Base-by-base conservation (phyloP, 202 grass and related monocot species). In the Saccharum hybrid region DNA sequence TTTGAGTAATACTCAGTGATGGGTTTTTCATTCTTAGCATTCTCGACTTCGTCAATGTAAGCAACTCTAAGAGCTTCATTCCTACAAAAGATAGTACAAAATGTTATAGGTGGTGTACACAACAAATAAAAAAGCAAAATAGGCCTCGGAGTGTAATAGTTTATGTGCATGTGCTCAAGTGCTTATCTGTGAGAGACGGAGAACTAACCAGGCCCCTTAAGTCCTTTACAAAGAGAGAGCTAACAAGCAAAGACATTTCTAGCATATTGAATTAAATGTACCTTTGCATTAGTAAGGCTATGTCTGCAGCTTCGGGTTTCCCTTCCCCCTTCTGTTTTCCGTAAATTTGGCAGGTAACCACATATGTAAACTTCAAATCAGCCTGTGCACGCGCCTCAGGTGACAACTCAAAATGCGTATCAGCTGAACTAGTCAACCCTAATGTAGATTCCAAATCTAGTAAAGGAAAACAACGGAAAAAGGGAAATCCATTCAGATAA, bases 1-100 rank as follows among this genome's bases (percentile, higher is more conserved):
- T 89, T 97, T 23, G 92, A 97, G 40, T 91, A 92, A 91, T 89
- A 97, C 76, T 97, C 90, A 3, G 82, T 97, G 43, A 28, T 84
- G 22, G 90, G 84, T 73, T 88, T 94, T 81, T 92, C 92, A 61
- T 94, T 62, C 79, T 92, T 97, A 64, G 86, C 80, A 0, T n/a
- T 94, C 84, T 97, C 94, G 6, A 92, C 86, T 71, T 76, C 84
- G 33, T 94, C 94, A 77, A 97, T 92, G 39, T 88, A 97, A 60
- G 94, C 94, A 94, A 97, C 80, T 90, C 94, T 94, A 46, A 97
- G 86, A 70, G 92, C 94, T 91, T 97, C 94, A 86, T 97, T 91
- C 67, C 94, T 94, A 78, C 68, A 34, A 91, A 80, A 73, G 31
- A 78, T 54, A 71, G 64, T 77, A 73, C 8, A 64, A 78, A 34